Base-by-base conservation (phyloP, 495 filamentous ascomycete genomes). In the Daldinia vernicosa region DNA sequence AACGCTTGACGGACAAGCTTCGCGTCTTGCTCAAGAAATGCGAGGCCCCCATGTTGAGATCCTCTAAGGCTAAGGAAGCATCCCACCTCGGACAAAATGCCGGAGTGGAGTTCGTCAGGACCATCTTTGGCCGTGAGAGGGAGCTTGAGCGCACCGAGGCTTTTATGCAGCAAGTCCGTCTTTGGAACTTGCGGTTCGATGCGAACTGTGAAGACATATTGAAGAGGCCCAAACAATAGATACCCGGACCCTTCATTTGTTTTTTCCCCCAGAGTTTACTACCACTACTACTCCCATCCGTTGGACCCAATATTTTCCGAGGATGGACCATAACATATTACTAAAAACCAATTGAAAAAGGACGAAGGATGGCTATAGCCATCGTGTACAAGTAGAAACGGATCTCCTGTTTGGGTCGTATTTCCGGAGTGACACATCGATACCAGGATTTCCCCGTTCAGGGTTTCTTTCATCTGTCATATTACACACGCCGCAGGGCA, bases 161-260 rank as follows among this genome's bases (percentile, higher is more conserved):
- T 81, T 85, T 98, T 81, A 98, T 98, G 95, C 88, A 91, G 69
- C 90, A 90, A 59, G 90, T 98, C 77, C 89, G 91, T n/a, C 85
- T 95, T 11, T 99, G 95, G 94, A 93, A 92, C 76, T 89, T 97
- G 82, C 90, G 95, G 22, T 99, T 98, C 77, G 94, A 98, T 76
- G 92, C 92, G 77, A 97, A 98, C 85, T 97, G 93, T 83, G 95
- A 98, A 75, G 91, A 93, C 8, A 95, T 98, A 62, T 83, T 98
- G 59, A 87, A 87, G 74, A 84, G 83, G 70, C 86, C 88, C 52
- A 81, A 78, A 70, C 70, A 80, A 74, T 85, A 83, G 78, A 78
- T 39, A 19, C 28, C 30, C 57, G 66, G 24, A 30, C 30, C 62
- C 52, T 51, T 51, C 55, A 60, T 60, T 60, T 72, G 22, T 55